Evolutionary conservation across 768 basidiomycete genomes (phyloP).

Genomic region (Lentinula boryana): DNA sequence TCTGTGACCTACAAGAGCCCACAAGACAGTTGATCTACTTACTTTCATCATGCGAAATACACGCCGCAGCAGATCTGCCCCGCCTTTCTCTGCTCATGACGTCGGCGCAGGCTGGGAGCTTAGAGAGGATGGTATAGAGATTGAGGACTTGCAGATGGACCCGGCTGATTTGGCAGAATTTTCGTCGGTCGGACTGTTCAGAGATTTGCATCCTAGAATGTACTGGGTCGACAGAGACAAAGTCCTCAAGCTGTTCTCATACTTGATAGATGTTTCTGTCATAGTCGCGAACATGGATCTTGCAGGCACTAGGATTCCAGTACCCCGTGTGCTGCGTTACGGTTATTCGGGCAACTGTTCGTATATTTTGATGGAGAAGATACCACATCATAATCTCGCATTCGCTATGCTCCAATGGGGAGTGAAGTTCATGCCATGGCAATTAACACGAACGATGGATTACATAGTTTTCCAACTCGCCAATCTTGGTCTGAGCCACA

Average conservation of each 20-base stretch:
- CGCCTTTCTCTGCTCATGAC: background rate
- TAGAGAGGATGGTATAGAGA: background rate
- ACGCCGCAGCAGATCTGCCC: background rate
- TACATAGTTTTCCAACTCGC: background rate
- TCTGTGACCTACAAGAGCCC: too few relatives aligned
- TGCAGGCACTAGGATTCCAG: background rate
- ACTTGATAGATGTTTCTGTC: conserved; percentile 1
- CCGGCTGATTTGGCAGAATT: background rate
- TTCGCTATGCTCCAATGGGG: background rate
- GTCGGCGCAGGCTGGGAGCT: background rate
- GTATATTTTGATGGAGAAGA: conserved; percentile 10
- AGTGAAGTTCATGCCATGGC: background rate
- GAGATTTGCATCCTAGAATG: background rate
- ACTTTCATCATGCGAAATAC: background rate
- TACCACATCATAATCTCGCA: background rate
- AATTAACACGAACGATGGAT: background rate
- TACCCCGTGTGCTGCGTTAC: background rate
- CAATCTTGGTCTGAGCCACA: background rate
- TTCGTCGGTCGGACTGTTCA: background rate
- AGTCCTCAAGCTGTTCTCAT: background rate
- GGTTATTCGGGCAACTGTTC: conserved; percentile 3
- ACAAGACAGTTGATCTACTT: too few relatives aligned
- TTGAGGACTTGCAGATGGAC: background rate
- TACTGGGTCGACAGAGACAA: conserved; percentile 1
- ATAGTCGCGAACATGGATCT: conserved; percentile 2